These are phyloP conservation scores for Termitomyces sp. DNA, from an alignment of 768 basidiomycete genomes.

Conservation along the genomic window DNA sequence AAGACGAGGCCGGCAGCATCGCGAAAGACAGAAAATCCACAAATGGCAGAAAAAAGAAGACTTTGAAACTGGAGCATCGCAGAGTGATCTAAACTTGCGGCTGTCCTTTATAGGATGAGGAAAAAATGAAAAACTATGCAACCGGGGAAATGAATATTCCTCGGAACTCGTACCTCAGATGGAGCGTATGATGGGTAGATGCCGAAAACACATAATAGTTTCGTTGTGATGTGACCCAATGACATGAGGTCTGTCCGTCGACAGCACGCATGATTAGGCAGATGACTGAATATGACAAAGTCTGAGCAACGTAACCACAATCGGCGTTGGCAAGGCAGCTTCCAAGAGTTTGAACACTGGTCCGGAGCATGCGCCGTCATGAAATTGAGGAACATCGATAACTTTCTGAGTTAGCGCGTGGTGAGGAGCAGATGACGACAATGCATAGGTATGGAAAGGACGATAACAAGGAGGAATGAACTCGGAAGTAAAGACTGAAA, in stretches of 20 bases:
- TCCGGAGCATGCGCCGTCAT: not conserved
- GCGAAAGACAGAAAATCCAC: not conserved
- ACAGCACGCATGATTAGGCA: conserved; percentile 1
- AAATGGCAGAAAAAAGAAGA: conserved; percentile 1
- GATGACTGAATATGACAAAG: not conserved
- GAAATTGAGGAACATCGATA: not conserved
- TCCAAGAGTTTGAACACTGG: not conserved
- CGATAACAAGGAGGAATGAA: not conserved
- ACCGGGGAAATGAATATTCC: conserved; percentile 1
- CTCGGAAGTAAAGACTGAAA: not conserved
- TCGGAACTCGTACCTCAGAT: not conserved
- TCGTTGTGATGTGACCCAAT: not conserved
- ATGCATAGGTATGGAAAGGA: not conserved
- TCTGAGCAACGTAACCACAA: too few relatives aligned
- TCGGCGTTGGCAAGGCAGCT: not conserved
- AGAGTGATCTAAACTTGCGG: not conserved
- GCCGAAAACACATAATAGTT: not conserved
- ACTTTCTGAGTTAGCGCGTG: not conserved
- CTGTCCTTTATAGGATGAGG: conserved; percentile 11
- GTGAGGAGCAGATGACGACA: not conserved
- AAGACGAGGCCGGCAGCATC: conserved; percentile 12
- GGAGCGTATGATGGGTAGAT: not conserved
- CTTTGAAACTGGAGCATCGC: conserved; percentile 10
- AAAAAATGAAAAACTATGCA: not conserved
- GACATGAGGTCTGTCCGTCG: not conserved